Base-by-base conservation (phyloP, 2,329 filamentous ascomycete species). In the Chaetomiaceae sp. region DNA sequence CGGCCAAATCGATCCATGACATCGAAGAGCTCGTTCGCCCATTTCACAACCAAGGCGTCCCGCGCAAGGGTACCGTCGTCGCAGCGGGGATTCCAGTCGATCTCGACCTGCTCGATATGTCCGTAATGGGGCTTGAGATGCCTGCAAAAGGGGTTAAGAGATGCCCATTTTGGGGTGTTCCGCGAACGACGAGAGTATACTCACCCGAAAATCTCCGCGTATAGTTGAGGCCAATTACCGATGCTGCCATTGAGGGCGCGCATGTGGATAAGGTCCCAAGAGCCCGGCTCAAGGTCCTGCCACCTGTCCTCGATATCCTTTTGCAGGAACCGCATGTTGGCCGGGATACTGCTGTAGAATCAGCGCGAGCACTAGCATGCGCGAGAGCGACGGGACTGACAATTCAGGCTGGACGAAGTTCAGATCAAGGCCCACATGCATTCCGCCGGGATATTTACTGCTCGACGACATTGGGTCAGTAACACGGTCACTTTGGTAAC, bases 71-170 rank as follows among this genome's bases (percentile, higher is more conserved):
- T 78, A 29, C 75, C 74, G 56, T 86, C 80, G 52, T 88, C 83
- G 59, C 81, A 85, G 42, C 79, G 79, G 15, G 88, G 88, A 38
- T 77, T 72, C 65, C 86, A 86, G 65, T 97, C 88, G 45, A 97
- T 84, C 63, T 97, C 91, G 38, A 95, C 79, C 56, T 95, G 88
- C 65, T 97, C 90, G 45, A 96, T 75, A 61, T 75, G 78, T 44
- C 90, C 91, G 33, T 71, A 75, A 1, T 83, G 83, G 1, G 88
- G 88, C 56, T 81, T 81, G 20, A 96, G 73, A 60, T 94, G 86
- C 43, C 84, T 88, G n/a, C n/a, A n/a, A n/a, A n/a, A n/a, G n/a
- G n/a, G n/a, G n/a, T n/a, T n/a, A n/a, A n/a, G n/a, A 43, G 45
- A 33, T 15, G 36, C 22, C 10, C 11, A 14, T 10, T 3, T 29